A percentile compares a stretch with the other conserved stretches of the same genome.
phyloP scores from a whole-genome alignment of 805 yeast species.

The Limtongozyma cylindracea region DNA sequence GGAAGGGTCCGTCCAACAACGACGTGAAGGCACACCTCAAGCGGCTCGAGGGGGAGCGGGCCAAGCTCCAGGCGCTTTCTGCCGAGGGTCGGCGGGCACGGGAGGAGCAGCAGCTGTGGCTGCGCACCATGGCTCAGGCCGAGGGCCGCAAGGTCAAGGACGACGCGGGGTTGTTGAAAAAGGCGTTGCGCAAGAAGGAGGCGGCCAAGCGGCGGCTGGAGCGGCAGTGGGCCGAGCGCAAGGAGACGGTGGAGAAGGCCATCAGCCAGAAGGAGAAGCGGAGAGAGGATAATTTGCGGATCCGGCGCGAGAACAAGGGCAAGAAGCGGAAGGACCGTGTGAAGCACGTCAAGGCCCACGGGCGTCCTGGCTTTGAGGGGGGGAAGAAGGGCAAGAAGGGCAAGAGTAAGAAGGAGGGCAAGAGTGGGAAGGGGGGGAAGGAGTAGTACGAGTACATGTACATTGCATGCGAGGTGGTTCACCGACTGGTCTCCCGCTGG shows the following conservation, averaged over 20 bases:
- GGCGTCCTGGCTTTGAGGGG: constrained; percentile 18
- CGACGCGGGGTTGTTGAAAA: constrained; percentile 69
- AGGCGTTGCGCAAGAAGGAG: constrained; percentile 67
- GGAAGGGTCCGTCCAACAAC: constrained; percentile 66
- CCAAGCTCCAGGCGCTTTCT: constrained; percentile 25
- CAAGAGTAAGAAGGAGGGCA: no score
- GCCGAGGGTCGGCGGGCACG: constrained; percentile 25
- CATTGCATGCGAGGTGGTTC: no score
- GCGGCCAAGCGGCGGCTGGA: constrained; percentile 69
- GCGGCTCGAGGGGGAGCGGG: constrained; percentile 50
- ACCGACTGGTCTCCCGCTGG: no score
- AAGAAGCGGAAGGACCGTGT: constrained; percentile 51
- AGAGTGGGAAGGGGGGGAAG: no score
- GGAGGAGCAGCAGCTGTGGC: constrained; percentile 65
- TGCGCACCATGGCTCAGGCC: constrained; percentile 55
- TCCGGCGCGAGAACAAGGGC: constrained; percentile 70
- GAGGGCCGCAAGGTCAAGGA: constrained; percentile 79
- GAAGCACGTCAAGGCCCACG: constrained; percentile 41
- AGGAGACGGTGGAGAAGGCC: no score
- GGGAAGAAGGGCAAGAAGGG: constrained; percentile 9
- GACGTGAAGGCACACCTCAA: constrained; percentile 68
- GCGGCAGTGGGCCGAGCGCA: constrained; percentile 75
- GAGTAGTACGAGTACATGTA: no score
- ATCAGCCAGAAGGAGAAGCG: constrained; percentile 60
- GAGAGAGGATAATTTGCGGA: constrained; percentile 76